These are phyloP conservation scores for Beauveria caledonica DNA, from an alignment of 2,329 filamentous ascomycete genomes.

Conservation along the genomic window DNA sequence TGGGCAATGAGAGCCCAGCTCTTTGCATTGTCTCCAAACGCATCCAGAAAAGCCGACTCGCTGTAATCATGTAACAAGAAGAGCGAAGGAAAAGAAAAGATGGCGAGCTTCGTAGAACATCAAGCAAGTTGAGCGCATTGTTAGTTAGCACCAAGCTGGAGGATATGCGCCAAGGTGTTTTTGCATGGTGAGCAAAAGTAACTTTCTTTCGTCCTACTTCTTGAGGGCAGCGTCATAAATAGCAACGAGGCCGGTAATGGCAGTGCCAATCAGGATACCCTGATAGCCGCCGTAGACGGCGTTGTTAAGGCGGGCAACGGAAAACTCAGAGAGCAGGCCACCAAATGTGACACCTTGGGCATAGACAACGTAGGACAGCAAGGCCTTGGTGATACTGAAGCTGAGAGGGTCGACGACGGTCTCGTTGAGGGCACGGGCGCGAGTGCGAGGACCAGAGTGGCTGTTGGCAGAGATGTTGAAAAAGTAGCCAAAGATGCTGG, in stretches of 20 bases:
- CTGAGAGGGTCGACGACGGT: conserved; percentile 69
- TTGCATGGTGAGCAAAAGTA: neutral
- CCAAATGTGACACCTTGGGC: conserved; percentile 55
- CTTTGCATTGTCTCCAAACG: neutral
- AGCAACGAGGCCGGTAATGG: conserved; percentile 59
- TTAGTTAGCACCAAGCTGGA: neutral
- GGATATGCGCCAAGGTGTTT: neutral
- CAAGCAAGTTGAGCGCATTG: neutral
- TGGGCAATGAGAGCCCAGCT: neutral
- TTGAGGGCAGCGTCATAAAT: conserved; percentile 72
- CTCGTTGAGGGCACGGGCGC: conserved; percentile 33
- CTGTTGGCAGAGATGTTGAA: conserved; percentile 68
- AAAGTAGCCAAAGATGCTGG: conserved; percentile 71
- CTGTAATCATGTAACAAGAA: neutral
- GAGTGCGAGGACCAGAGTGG: conserved; percentile 28
- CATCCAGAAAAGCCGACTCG: neutral
- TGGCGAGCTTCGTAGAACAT: neutral
- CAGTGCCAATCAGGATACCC: conserved; percentile 59
- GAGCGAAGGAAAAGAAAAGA: neutral
- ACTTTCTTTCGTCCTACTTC: conserved; percentile 38
- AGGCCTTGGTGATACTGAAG: conserved; percentile 82
- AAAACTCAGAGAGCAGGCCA: conserved; percentile 51
- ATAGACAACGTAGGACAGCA: conserved; percentile 76
- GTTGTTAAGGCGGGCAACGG: conserved; percentile 54
- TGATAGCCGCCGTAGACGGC: conserved; percentile 65